These are phyloP conservation scores for Diplosphaera chodatii DNA, from an alignment of 139 green algal genomes.

Conservation along the genomic window DNA sequence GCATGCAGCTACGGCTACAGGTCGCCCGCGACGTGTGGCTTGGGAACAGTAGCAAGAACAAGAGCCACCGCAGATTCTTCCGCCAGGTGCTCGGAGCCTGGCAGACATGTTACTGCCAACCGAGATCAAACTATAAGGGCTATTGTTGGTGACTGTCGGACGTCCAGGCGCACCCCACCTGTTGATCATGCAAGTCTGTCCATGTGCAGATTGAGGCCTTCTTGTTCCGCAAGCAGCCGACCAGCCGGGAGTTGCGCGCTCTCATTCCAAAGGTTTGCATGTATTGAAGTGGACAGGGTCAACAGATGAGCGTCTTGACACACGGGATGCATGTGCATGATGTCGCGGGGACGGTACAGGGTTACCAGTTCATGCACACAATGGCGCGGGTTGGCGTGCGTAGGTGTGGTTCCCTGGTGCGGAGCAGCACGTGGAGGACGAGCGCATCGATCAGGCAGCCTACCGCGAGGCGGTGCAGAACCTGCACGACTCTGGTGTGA, in stretches of 20 bases:
- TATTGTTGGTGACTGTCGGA: too few species aligned
- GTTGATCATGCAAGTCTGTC: too few species aligned
- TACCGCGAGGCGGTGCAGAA: neutral
- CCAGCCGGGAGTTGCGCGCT: constrained; percentile 44
- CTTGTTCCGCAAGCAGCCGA: constrained; percentile 58
- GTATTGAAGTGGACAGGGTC: too few species aligned
- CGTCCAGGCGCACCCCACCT: too few species aligned
- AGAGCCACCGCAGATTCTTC: neutral
- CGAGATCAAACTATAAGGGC: too few species aligned
- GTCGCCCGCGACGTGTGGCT: neutral
- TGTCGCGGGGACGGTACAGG: too few species aligned
- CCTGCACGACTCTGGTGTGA: neutral
- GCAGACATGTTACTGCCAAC: too few species aligned
- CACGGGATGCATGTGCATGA: too few species aligned
- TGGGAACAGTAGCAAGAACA: neutral
- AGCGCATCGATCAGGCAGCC: neutral
- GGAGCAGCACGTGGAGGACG: neutral
- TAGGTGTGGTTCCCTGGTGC: neutral
- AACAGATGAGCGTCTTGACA: too few species aligned
- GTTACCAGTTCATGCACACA: too few species aligned
- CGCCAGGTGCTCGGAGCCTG: constrained; percentile 15
- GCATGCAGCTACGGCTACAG: neutral
- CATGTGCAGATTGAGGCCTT: constrained; percentile 52
- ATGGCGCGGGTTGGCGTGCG: too few species aligned
- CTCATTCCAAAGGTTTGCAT: neutral